A percentile compares a stretch with the other conserved stretches of the same genome.
These are phyloP conservation scores for Leishmania gerbilli DNA, from an alignment of 208 protist genomes.

Conservation along the genomic window DNA sequence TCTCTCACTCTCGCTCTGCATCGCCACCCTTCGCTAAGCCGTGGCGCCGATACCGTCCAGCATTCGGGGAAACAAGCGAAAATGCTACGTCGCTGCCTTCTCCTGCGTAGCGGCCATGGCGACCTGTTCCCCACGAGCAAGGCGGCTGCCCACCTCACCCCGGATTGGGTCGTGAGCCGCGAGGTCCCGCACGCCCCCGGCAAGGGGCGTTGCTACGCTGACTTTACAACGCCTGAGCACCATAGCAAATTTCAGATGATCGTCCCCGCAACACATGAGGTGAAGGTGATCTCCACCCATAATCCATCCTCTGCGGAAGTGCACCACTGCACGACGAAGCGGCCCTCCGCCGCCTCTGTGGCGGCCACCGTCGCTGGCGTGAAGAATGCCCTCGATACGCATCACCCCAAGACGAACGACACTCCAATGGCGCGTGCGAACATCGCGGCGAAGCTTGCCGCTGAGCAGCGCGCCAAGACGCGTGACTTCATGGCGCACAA, in stretches of 20 bases:
- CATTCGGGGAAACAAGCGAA: constrained; percentile 1
- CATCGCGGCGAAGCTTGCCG: constrained; percentile 56
- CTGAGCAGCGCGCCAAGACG: constrained; percentile 60
- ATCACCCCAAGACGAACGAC: constrained; percentile 36
- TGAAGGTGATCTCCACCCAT: constrained; percentile 21
- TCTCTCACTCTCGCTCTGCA: not conserved
- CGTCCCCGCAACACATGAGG: constrained; percentile 40
- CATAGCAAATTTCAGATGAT: constrained; percentile 58
- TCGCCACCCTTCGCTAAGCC: not conserved
- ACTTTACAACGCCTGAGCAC: constrained; percentile 36
- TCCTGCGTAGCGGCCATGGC: constrained; percentile 57
- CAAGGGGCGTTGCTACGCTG: constrained; percentile 53
- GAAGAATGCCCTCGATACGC: constrained; percentile 22
- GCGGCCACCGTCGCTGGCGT: constrained; percentile 39
- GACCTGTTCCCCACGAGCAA: constrained; percentile 88
- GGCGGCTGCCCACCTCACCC: constrained; percentile 65
- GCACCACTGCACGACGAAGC: constrained; percentile 33
- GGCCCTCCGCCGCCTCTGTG: constrained; percentile 33
- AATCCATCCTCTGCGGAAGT: constrained; percentile 12
- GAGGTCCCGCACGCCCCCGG: constrained; percentile 52
- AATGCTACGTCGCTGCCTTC: constrained; percentile 36
- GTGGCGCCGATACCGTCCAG: not conserved
- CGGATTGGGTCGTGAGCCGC: constrained; percentile 58
- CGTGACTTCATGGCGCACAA: constrained; percentile 60
- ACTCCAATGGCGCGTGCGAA: constrained; percentile 65